These are phyloP conservation scores for Paramecium sonneborni DNA, from an alignment of 73 alveolate species.

Conservation along the genomic window DNA sequence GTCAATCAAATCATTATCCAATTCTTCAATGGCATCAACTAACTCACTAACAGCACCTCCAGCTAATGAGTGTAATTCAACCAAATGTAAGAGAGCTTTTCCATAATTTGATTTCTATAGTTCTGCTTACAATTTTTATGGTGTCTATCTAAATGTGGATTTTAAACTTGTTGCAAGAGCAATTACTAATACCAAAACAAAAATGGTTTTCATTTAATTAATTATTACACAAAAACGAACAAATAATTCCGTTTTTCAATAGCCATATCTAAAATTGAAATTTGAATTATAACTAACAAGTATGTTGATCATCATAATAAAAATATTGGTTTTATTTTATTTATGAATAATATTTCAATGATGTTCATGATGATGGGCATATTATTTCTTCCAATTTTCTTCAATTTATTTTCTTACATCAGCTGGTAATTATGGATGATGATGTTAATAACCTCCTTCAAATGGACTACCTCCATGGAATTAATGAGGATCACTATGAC, in stretches of 20 bases:
- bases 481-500: slow-evolving; percentile 63
- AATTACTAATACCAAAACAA: background rate
- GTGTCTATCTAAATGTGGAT: background rate
- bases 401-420: slow-evolving; percentile 41
- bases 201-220: slow-evolving; percentile 11
- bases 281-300: background rate
- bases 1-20: background rate
- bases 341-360: slow-evolving; percentile 41
- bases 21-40: slow-evolving; percentile 15
- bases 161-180: background rate
- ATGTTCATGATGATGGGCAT: slow-evolving; percentile 46
- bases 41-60: slow-evolving; percentile 23
- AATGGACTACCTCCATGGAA: slow-evolving; percentile 66
- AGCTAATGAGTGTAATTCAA: slow-evolving; percentile 20
- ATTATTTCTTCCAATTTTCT: slow-evolving; percentile 36
- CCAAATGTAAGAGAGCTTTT: background rate
- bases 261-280: background rate
- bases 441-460: slow-evolving; percentile 61
- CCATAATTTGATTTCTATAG: slow-evolving; percentile 9
- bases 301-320: background rate
- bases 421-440: slow-evolving; percentile 58
- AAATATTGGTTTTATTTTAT: background rate
- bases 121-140: slow-evolving; percentile 1
- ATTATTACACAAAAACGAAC: slow-evolving; percentile 32
- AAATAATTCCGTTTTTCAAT: slow-evolving; percentile 10